A percentile compares a stretch with the other conserved stretches of the same genome.
These are phyloP conservation scores for button mushroom (Agaricus bisporus) DNA, from an alignment of 768 basidiomycete genomes.

Conservation along the genomic window DNA sequence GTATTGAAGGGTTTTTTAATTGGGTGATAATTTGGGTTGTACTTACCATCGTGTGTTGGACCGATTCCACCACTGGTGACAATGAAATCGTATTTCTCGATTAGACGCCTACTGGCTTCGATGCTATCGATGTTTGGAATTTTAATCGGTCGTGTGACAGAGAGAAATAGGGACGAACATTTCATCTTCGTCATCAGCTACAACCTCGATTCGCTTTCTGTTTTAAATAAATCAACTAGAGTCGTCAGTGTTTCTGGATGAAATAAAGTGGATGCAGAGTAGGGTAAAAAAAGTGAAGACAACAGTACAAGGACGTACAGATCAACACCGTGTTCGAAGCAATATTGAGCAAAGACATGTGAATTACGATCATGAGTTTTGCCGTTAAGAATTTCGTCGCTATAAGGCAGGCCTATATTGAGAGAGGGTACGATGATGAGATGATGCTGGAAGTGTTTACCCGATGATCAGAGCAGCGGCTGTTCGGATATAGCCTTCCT, in stretches of 20 bases:
- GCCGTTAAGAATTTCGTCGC: conserved; percentile 90
- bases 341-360: conserved; percentile 81
- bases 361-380: conserved; percentile 84
- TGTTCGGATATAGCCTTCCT: conserved; percentile 64
- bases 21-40: neutral
- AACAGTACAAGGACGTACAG: conserved; percentile 37
- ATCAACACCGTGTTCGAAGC: conserved; percentile 83
- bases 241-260: conserved; percentile 17
- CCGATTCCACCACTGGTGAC: conserved; percentile 90
- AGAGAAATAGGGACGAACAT: conserved; percentile 51
- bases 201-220: conserved; percentile 86
- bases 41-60: conserved; percentile 81
- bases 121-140: conserved; percentile 49
- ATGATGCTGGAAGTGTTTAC: conserved; percentile 25
- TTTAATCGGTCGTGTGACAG: neutral
- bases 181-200: conserved; percentile 85
- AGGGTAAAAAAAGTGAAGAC: neutral
- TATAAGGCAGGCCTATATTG: conserved; percentile 20
- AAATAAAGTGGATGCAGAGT: neutral
- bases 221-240: conserved; percentile 19
- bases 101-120: conserved; percentile 82
- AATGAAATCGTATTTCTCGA: conserved; percentile 80
- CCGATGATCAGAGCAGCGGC: conserved; percentile 77
- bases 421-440: neutral
- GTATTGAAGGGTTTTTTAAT: neutral